These are phyloP conservation scores for Wickerhamiella domercqiae DNA, from an alignment of 805 yeast genomes.

Conservation along the genomic window DNA sequence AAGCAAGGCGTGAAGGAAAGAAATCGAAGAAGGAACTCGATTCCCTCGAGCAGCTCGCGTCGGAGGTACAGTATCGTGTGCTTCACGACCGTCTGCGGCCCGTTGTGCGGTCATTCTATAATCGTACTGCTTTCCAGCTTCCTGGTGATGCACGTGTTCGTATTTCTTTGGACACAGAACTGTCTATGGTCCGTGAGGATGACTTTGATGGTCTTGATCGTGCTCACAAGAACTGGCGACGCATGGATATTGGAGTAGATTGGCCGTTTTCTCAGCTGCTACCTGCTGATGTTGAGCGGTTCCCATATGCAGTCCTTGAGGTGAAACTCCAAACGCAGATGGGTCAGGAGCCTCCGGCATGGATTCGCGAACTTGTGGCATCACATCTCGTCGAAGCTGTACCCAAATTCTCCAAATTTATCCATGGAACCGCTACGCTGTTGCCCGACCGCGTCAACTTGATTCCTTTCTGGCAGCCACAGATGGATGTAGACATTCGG, in stretches of 20 bases:
- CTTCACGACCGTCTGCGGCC: conserved; percentile 78
- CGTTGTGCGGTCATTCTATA: conserved; percentile 87
- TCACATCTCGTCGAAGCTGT: conserved; percentile 95
- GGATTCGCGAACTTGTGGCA: conserved; percentile 87
- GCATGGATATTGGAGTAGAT: conserved; percentile 96
- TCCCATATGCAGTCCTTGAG: conserved; percentile 95
- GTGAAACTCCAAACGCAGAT: conserved; percentile 94
- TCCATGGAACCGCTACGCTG: conserved; percentile 90
- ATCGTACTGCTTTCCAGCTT: conserved; percentile 95
- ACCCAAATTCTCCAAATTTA: conserved; percentile 93
- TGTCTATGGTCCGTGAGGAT: conserved; percentile 96
- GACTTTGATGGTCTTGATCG: conserved; percentile 86
- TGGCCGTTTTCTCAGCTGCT: conserved; percentile 84
- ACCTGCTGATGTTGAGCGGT: conserved; percentile 73
- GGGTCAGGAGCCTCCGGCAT: conserved; percentile 97
- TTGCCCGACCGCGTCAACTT: conserved; percentile 68
- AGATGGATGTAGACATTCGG: conserved; percentile 88
- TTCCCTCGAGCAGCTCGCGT: conserved; percentile 77
- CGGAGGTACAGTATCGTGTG: conserved; percentile 83
- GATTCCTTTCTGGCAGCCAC: conserved; percentile 96
- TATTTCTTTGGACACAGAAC: conserved; percentile 91
- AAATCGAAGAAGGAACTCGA: conserved; percentile 79
- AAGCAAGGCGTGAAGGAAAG: conserved; percentile 84
- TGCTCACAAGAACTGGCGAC: conserved; percentile 89
- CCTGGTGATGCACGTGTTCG: conserved; percentile 99